Conservation (phyloP, 768 basidiomycete genomes). For the Phlebiopsis gigantea region DNA sequence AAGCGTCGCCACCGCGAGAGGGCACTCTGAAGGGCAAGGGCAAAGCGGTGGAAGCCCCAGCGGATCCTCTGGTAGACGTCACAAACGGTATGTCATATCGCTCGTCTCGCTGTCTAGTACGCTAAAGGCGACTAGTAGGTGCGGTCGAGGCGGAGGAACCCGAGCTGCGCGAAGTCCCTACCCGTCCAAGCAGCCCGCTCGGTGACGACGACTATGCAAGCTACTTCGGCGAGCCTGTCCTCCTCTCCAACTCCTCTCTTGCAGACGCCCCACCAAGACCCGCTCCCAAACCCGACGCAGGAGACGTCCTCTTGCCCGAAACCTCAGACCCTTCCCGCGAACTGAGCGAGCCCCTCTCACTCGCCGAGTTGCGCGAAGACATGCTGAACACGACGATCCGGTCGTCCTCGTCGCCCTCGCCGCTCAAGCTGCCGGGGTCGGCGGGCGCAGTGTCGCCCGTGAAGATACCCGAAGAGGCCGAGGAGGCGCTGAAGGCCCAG, state of each 20-base stretch:
- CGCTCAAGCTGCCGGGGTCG: slow-evolving; percentile 28
- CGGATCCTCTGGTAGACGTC: slow-evolving; percentile 30
- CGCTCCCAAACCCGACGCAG: background rate
- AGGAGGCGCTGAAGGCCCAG: slow-evolving; percentile 59
- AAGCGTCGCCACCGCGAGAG: slow-evolving; percentile 8
- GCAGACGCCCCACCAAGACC: too few species aligned
- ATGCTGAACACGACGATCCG: slow-evolving; percentile 37
- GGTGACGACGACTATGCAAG: background rate
- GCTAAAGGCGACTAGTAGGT: background rate
- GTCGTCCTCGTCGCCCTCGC: slow-evolving; percentile 49
- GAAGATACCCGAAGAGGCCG: slow-evolving; percentile 28
- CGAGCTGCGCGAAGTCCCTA: background rate
- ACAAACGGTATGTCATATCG: slow-evolving; percentile 35
- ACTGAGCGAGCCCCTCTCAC: background rate
- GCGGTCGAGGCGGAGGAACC: background rate
- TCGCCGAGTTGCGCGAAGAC: slow-evolving; percentile 18
- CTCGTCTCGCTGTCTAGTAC: background rate
- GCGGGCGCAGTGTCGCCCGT: slow-evolving; percentile 11
- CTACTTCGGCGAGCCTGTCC: background rate
- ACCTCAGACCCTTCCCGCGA: background rate
- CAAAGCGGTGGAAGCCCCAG: slow-evolving; percentile 21
- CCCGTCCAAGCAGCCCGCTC: background rate
- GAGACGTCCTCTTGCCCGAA: background rate
- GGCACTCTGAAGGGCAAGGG: slow-evolving; percentile 26
- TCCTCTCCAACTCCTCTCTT: background rate